These are phyloP conservation scores for Phytophthora litchii DNA, from an alignment of 352 stramenopile genomes.

Conservation along the genomic window DNA sequence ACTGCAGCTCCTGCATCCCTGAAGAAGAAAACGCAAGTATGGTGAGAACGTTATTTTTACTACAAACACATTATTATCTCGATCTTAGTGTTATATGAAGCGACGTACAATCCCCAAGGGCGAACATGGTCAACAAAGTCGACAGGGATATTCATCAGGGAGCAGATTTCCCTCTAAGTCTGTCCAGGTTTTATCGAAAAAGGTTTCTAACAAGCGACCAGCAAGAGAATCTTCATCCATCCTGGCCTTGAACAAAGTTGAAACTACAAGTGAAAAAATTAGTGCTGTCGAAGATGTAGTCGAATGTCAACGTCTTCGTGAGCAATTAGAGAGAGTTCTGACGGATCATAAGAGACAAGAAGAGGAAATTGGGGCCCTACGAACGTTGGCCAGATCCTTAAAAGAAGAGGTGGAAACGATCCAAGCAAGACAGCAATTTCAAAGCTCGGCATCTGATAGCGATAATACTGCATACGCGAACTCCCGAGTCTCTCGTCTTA, in stretches of 20 bases:
- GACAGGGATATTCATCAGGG: constrained; percentile 1
- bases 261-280: neutral
- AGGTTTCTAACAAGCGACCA: constrained; percentile 13
- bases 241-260: constrained; percentile 10
- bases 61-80: neutral
- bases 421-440: constrained; percentile 26
- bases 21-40: neutral
- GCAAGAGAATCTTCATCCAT: constrained; percentile 11
- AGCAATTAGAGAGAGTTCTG: constrained; percentile 52
- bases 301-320: constrained; percentile 52
- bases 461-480: neutral
- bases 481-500: neutral
- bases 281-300: constrained; percentile 18
- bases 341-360: constrained; percentile 54
- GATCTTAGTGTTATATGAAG: constrained; percentile 25
- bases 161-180: neutral
- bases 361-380: constrained; percentile 65
- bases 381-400: constrained; percentile 55
- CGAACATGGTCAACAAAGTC: neutral
- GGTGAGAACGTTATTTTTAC: constrained; percentile 21
- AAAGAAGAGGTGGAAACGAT: constrained; percentile 62
- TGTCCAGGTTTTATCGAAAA: constrained; percentile 8
- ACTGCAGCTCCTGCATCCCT: constrained; percentile 30
- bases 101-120: constrained; percentile 16
- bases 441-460: neutral